Evolutionary conservation across 140 eudicot species (phyloP), one percentile per base, ranked within the genome.

Genomic region (Senecio squalidus): DNA sequence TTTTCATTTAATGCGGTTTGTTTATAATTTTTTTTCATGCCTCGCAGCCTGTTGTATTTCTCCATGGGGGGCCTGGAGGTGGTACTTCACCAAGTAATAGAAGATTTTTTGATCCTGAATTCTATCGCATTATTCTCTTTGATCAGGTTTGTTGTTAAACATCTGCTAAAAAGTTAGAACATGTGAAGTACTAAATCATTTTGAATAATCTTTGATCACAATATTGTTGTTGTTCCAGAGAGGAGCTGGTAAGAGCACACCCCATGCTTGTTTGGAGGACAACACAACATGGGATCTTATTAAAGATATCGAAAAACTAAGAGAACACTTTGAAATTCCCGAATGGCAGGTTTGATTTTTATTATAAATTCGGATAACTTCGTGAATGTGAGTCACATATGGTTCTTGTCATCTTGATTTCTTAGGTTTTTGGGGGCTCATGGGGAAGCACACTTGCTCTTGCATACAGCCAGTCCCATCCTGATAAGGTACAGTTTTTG

Each of bases 371-470:
- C 26, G 30, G 41, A 16, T 41, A 8, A 23, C 26, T 66, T 52
- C 41, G 40, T 51, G 54, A 17, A 45, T 51, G 25, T 48, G 14
- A 9, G 52, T 55, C 54, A 43, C 27, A 3, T 66, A n/a, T 53
- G 21, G 54, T 30, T 55, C 47, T 59, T 47, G 55, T 67, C 51
- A 44, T 47, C n/a, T 44, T 58, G 47, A 58, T 43, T 68, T 67
- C 55, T 53, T 72, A 88, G 99, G 96, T 93, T 49, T 93, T 93
- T 77, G 99, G 99, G 67, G 99, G 99, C 48, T 93, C 99, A 63
- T 93, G 99, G 99, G 99, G 99, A 77, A 93, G 99, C 79, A 93
- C 99, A n/a, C 90, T 93, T 57, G 76, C 99, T 67, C 95, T 93
- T 58, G 99, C 96, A 21, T 93, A 93, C 70, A 93, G 99, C 75